Conservation (phyloP, 306 rosid genomes). For the Quercus ilex region DNA sequence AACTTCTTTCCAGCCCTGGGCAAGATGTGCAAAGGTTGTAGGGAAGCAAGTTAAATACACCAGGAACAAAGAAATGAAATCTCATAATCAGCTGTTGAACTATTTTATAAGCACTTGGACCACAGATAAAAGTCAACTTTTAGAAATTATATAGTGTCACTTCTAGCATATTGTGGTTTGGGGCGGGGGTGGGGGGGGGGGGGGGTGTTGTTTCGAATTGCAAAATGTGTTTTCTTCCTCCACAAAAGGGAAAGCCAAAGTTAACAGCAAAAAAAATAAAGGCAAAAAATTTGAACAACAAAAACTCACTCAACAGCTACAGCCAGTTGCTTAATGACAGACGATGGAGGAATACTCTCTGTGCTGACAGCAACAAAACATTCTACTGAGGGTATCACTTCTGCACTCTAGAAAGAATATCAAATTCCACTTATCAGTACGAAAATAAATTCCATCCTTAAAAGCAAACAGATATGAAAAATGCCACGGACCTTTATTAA, state of each 20-base stretch:
- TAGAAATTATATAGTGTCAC: background rate
- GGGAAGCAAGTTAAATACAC: constrained; percentile 6
- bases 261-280: constrained; percentile 14
- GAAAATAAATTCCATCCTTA: constrained; percentile 6
- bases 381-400: constrained; percentile 71
- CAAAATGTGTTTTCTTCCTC: background rate
- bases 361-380: constrained; percentile 51
- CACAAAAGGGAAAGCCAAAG: constrained; percentile 5
- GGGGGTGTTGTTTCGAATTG: too few relatives aligned
- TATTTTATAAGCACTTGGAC: background rate
- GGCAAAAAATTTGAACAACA: constrained; percentile 16
- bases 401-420: constrained; percentile 48
- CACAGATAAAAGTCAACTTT: background rate
- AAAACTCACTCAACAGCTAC: constrained; percentile 82
- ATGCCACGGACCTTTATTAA: constrained; percentile 1
- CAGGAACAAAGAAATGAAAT: constrained; percentile 9
- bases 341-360: constrained; percentile 65
- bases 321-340: constrained; percentile 83
- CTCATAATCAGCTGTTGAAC: constrained; percentile 6
- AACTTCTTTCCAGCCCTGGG: constrained; percentile 76
- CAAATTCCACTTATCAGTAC: constrained; percentile 20
- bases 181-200: too few relatives aligned
- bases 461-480: background rate
- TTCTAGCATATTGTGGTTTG: background rate
- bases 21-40: constrained; percentile 29